Conservation (phyloP, 495 filamentous ascomycete genomes). For the Pyronema domesticum region DNA sequence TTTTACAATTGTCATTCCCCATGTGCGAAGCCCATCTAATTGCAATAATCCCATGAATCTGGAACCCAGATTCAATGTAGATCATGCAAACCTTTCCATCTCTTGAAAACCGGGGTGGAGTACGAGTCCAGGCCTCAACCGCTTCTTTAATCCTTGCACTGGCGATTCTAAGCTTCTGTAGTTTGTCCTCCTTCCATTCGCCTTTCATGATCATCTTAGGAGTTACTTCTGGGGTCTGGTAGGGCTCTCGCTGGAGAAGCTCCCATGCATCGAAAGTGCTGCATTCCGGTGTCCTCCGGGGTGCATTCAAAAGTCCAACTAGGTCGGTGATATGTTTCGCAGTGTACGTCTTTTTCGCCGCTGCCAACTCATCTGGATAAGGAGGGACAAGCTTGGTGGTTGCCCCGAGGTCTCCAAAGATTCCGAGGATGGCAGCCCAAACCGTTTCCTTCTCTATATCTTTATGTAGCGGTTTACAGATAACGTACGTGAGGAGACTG, state of each 20-base stretch:
- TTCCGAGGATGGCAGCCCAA: conserved; percentile 39
- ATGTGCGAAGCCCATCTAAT: conserved; percentile 40
- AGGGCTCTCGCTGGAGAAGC: conserved; percentile 28
- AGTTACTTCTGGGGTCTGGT: conserved; percentile 9
- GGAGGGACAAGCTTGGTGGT: conserved; percentile 25
- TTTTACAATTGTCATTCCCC: conserved; percentile 33
- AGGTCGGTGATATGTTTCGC: conserved; percentile 39
- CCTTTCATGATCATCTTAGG: conserved; percentile 33
- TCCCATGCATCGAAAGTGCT: conserved; percentile 36
- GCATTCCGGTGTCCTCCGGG: conserved; percentile 36
- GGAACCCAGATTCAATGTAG: conserved; percentile 34
- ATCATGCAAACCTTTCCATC: conserved; percentile 41
- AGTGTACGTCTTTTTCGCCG: conserved; percentile 36
- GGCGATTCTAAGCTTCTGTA: conserved; percentile 28
- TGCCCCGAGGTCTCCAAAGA: conserved; percentile 42
- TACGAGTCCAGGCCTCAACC: conserved; percentile 36
- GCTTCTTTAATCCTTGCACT: conserved; percentile 32
- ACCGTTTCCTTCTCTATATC: conserved; percentile 30
- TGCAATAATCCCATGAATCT: conserved; percentile 43
- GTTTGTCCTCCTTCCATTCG: conserved; percentile 17
- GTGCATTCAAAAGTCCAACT: conserved; percentile 40
- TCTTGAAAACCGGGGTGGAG: conserved; percentile 37
- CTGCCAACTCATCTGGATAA: conserved; percentile 41
- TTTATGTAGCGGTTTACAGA: conserved; percentile 34
- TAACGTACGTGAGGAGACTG: conserved; percentile 38